Base-by-base conservation (phyloP, 345 rosid species). In the Sisymbrium irio region DNA sequence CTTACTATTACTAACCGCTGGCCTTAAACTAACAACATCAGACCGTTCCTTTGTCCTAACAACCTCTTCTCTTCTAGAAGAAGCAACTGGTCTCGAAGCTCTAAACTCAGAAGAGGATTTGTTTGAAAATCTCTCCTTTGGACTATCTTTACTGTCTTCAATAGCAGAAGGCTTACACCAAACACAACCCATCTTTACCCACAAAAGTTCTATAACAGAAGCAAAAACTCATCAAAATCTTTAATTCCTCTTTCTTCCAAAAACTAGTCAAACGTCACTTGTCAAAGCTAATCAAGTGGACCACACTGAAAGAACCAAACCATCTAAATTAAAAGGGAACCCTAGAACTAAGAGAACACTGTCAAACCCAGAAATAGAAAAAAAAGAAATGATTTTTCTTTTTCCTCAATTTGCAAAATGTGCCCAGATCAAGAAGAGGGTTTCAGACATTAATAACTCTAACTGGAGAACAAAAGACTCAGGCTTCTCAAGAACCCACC, bases 101-200 rank as follows among this genome's bases (percentile, higher is more conserved):
- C 89, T 74, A 62, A 78, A 62, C 69, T 89, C 93, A 3, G 94
- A 85, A 20, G 82, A 61, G n/a, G 81, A 42, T 82, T 91, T 94
- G 73, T 62, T 80, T 2, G 90, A 87, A 18, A 82, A 77, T 56
- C 89, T 69, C 65, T 92, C 96, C 65, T 86, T 87, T 36, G 96
- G 96, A 67, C 92, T 88, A 64, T 89, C 93, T 74, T 85, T 91
- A 68, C 93, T 85, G 67, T 91, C 98, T 65, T 91, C 93, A 42
- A 88, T 86, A 40, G 97, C 86, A 75, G 89, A 88, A 20, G 96
- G 97, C 80, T 94, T 94, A 78, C 96, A 86, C 68, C 87, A 88
- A 83, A 83, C 30, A 78, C 91, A 82, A 76, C 99, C 99, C 99
- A 94, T 94, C 37, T 49, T 78, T 0, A 77, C 40, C 67, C 22